Evolutionary conservation across 2,329 filamentous ascomycete genomes (phyloP).

Genomic region (Sphaerulina populicola): DNA sequence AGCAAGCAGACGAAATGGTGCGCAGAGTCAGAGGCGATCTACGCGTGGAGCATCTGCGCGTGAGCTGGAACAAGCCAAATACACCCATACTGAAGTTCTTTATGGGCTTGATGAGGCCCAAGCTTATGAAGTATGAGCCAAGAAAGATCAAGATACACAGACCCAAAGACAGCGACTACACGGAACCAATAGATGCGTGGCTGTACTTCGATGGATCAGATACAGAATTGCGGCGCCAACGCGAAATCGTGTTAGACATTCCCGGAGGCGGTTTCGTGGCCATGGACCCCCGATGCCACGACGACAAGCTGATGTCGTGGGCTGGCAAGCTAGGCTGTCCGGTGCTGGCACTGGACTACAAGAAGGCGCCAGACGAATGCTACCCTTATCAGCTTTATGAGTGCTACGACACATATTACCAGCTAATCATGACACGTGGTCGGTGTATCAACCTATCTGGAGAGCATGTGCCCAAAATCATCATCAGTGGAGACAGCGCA

Average conservation of each 20-base stretch:
- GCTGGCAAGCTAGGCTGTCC: slow-evolving; percentile 82
- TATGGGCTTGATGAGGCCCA: slow-evolving; percentile 64
- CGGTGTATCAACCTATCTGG: slow-evolving; percentile 68
- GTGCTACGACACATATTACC: slow-evolving; percentile 77
- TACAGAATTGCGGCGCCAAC: slow-evolving; percentile 65
- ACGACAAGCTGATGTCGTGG: slow-evolving; percentile 91
- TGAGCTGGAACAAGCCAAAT: slow-evolving; percentile 91
- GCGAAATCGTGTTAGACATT: slow-evolving; percentile 74
- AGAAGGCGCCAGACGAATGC: slow-evolving; percentile 73
- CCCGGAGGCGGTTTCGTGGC: slow-evolving; percentile 93
- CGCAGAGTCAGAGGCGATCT: slow-evolving; percentile 77
- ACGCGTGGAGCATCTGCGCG: slow-evolving; percentile 81
- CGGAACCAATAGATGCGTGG: slow-evolving; percentile 75
- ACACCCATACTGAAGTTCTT: slow-evolving; percentile 74
- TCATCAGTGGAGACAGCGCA: slow-evolving; percentile 72
- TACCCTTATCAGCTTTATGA: slow-evolving; percentile 82
- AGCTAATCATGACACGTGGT: slow-evolving; percentile 62
- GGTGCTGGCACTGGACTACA: slow-evolving; percentile 83
- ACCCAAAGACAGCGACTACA: slow-evolving; percentile 70
- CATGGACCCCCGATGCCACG: slow-evolving; percentile 89
- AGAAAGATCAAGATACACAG: slow-evolving; percentile 76
- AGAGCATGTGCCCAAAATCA: slow-evolving; percentile 54
- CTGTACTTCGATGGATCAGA: slow-evolving; percentile 89
- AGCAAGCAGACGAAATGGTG: slow-evolving; percentile 94
- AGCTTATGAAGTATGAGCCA: slow-evolving; percentile 71